phyloP scores from a whole-genome alignment of 768 basidiomycete species.

The Lactarius sp. region DNA sequence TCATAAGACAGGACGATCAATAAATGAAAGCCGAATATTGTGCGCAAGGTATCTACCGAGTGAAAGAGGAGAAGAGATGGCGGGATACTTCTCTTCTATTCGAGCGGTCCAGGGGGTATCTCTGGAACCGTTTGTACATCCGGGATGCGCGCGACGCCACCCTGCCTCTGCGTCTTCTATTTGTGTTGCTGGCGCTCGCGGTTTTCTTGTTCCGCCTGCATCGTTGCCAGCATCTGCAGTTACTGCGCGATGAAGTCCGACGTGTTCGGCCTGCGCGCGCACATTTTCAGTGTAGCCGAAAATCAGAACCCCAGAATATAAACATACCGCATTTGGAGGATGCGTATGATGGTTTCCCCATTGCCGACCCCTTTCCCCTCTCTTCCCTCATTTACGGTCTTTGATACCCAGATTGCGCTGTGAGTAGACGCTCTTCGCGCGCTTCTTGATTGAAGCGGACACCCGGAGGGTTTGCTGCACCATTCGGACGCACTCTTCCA shows the following conservation, averaged over 20 bases:
- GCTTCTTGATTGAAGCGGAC: conserved; percentile 73
- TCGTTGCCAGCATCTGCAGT: conserved; percentile 71
- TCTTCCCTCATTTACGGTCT: conserved; percentile 89
- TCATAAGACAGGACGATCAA: conserved; percentile 1
- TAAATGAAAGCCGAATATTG: conserved; percentile 23
- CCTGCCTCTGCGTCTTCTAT: conserved; percentile 54
- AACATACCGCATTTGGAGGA: conserved; percentile 88
- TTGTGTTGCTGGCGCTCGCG: conserved; percentile 57
- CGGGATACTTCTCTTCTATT: neutral
- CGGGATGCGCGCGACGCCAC: conserved; percentile 30
- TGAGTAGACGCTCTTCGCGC: conserved; percentile 87
- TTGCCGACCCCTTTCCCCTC: conserved; percentile 66
- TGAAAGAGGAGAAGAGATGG: neutral
- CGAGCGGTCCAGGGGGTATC: conserved; percentile 16
- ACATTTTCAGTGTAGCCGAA: neutral
- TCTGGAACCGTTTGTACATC: conserved; percentile 33
- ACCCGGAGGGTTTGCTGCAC: conserved; percentile 84
- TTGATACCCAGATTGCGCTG: conserved; percentile 95
- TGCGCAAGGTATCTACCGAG: conserved; percentile 30
- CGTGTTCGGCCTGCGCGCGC: conserved; percentile 56
- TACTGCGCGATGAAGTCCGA: conserved; percentile 87
- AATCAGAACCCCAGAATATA: neutral
- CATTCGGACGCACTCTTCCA: conserved; percentile 94
- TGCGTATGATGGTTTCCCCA: conserved; percentile 90
- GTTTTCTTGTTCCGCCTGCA: conserved; percentile 78